phyloP scores from a whole-genome alignment of 2,329 filamentous ascomycete species.

The Magnaporthiopsis incrustans region DNA sequence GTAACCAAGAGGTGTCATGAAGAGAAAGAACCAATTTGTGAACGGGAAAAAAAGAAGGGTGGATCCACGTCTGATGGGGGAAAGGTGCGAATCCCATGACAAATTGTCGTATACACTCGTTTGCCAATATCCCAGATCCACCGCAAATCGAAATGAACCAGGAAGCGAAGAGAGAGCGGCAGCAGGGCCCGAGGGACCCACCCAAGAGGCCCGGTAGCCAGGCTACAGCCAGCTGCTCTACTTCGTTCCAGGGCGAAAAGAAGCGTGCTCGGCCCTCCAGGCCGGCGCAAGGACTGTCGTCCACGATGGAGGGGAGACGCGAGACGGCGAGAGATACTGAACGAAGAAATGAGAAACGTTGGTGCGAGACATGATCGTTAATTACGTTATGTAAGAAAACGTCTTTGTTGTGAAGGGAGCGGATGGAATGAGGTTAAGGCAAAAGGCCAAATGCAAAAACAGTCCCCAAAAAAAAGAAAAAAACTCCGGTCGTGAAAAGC shows the following conservation, averaged over 20 bases:
- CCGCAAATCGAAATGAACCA: neutral
- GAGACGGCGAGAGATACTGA: neutral
- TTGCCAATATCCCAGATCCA: neutral
- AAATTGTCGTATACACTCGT: neutral
- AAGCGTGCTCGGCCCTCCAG: neutral
- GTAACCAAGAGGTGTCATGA: too few relatives aligned
- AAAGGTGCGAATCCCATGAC: neutral
- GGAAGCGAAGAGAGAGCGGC: neutral
- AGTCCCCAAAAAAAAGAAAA: neutral
- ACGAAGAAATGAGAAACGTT: conserved; percentile 12
- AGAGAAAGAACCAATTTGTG: neutral
- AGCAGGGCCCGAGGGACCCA: neutral
- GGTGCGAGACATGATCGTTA: conserved; percentile 18
- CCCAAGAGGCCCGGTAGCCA: neutral
- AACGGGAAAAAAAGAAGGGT: neutral
- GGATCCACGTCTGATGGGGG: neutral
- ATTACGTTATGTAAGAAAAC: conserved; percentile 14
- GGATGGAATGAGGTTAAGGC: conserved; percentile 11
- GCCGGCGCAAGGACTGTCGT: conserved; percentile 3
- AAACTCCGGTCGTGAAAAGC: neutral
- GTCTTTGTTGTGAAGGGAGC: neutral
- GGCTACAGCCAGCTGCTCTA: neutral
- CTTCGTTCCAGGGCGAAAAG: neutral
- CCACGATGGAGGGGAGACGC: conserved; percentile 2
- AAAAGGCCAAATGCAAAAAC: conserved; percentile 3